Evolutionary conservation across 1,139 yeast species (phyloP).

Genomic region (Candida sanyaensis): DNA sequence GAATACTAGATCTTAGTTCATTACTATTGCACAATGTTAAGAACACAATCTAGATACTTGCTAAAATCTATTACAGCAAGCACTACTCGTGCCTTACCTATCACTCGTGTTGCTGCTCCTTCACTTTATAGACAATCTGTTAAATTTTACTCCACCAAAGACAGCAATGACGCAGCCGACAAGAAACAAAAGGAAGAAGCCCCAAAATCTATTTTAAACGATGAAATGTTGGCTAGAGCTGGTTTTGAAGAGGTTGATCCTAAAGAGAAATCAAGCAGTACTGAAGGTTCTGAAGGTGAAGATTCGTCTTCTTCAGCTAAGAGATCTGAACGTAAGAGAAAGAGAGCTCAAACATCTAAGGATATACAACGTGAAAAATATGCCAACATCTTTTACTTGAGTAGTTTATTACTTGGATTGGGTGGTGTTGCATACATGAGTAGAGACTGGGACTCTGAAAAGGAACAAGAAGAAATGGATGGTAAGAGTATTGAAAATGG

Average conservation of each 20-base stretch:
- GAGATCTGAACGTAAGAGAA: slow-evolving; percentile 40
- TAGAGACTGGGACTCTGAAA: slow-evolving; percentile 86
- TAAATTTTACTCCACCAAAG: slow-evolving; percentile 22
- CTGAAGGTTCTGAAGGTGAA: slow-evolving; percentile 13
- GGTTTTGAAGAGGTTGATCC: slow-evolving; percentile 59
- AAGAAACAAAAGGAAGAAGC: slow-evolving; percentile 29
- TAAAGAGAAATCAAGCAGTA: slow-evolving; percentile 10
- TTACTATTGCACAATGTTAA: slow-evolving; percentile 5
- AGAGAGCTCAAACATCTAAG: slow-evolving; percentile 63
- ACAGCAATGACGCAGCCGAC: slow-evolving; percentile 15
- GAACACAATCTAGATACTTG: slow-evolving; percentile 10
- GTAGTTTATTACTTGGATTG: slow-evolving; percentile 57
- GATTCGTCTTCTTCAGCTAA: neutral
- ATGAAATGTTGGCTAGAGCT: slow-evolving; percentile 79
- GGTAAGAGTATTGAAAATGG: slow-evolving; percentile 66
- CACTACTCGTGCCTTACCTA: slow-evolving; percentile 4
- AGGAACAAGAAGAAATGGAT: slow-evolving; percentile 55
- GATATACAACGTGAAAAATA: slow-evolving; percentile 57
- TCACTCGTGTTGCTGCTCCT: slow-evolving; percentile 1
- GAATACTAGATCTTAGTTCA: neutral
- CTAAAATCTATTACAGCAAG: slow-evolving; percentile 5
- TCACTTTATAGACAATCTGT: slow-evolving; percentile 5
- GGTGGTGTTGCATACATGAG: slow-evolving; percentile 75
- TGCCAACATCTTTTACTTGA: slow-evolving; percentile 69
- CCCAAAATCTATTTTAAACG: slow-evolving; percentile 67